phyloP scores from a whole-genome alignment of 768 basidiomycete genomes.

The Exsudoporus frostii region DNA sequence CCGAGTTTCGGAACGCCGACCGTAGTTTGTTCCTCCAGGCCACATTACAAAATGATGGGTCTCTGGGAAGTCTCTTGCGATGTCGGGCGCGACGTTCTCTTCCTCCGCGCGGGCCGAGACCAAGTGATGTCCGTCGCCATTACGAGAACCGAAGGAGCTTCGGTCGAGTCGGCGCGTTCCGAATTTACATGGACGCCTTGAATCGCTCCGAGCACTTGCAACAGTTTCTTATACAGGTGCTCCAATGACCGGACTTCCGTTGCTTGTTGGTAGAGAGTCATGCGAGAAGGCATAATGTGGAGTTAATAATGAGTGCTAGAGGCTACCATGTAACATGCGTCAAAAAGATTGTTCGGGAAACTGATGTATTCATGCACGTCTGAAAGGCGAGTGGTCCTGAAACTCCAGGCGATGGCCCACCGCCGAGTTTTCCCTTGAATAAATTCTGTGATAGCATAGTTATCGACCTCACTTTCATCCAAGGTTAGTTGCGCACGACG shows the following conservation, averaged over 20 bases:
- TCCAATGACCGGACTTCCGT: constrained; percentile 6
- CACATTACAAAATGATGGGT: constrained; percentile 18
- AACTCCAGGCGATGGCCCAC: constrained; percentile 94
- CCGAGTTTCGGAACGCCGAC: too few relatives aligned
- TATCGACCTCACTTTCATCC: constrained; percentile 56
- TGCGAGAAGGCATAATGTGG: constrained; percentile 55
- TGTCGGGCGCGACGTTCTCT: constrained; percentile 26
- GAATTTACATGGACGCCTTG: constrained; percentile 22
- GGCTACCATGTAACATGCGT: constrained; percentile 29
- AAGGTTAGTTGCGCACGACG: background rate
- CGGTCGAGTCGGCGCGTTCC: background rate
- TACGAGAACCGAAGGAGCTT: constrained; percentile 24
- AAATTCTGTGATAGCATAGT: constrained; percentile 84
- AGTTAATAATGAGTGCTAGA: constrained; percentile 37
- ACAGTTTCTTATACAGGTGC: constrained; percentile 20
- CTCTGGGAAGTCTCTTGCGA: background rate
- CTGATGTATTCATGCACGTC: constrained; percentile 55
- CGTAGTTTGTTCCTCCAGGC: too few relatives aligned
- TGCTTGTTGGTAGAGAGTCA: constrained; percentile 47
- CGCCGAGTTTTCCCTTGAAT: constrained; percentile 84
- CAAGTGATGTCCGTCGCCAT: constrained; percentile 48
- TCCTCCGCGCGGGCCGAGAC: constrained; percentile 65
- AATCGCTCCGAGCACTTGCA: constrained; percentile 34
- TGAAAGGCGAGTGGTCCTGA: constrained; percentile 57
- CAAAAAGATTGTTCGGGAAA: constrained; percentile 18